A percentile compares a stretch with the other conserved stretches of the same genome.
These are phyloP conservation scores for Colletotrichum theobromicola DNA, from an alignment of 2,329 filamentous ascomycete genomes.

Conservation along the genomic window DNA sequence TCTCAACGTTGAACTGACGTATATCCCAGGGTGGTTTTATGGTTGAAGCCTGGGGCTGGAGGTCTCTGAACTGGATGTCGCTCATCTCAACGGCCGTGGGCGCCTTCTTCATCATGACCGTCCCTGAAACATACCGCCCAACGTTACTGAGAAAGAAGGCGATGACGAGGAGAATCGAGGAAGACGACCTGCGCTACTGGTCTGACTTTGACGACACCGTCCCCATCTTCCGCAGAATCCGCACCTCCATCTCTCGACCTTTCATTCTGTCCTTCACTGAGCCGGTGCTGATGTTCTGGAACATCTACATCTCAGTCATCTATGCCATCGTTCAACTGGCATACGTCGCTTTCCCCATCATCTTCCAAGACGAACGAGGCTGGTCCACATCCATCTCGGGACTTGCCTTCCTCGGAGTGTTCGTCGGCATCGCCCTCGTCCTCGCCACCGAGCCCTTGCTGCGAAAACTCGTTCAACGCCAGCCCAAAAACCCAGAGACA, in stretches of 20 bases:
- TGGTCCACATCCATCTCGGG: constrained; percentile 63
- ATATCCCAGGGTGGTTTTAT: constrained; percentile 55
- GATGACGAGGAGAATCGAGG: constrained; percentile 50
- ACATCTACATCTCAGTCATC: constrained; percentile 67
- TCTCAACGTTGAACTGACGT: not conserved
- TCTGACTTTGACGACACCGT: constrained; percentile 64
- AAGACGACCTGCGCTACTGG: constrained; percentile 56
- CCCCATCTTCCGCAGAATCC: constrained; percentile 56
- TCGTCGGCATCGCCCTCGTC: constrained; percentile 22
- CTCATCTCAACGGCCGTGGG: constrained; percentile 59
- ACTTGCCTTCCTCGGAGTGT: constrained; percentile 38
- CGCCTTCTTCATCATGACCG: constrained; percentile 51
- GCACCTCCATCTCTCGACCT: constrained; percentile 63
- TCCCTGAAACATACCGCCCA: constrained; percentile 62
- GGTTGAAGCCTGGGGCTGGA: constrained; percentile 63
- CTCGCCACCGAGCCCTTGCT: constrained; percentile 44
- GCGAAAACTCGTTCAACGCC: constrained; percentile 62
- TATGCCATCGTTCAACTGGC: constrained; percentile 70
- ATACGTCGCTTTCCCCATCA: constrained; percentile 69
- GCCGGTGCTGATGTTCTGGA: constrained; percentile 57
- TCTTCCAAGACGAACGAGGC: constrained; percentile 60
- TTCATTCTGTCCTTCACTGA: constrained; percentile 67
- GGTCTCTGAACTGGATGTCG: constrained; percentile 66
- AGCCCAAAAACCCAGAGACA: constrained; percentile 62
- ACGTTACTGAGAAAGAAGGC: constrained; percentile 56